These are phyloP conservation scores for Drosera spatulata DNA, from an alignment of 179 eudicot genomes.

Conservation along the genomic window DNA sequence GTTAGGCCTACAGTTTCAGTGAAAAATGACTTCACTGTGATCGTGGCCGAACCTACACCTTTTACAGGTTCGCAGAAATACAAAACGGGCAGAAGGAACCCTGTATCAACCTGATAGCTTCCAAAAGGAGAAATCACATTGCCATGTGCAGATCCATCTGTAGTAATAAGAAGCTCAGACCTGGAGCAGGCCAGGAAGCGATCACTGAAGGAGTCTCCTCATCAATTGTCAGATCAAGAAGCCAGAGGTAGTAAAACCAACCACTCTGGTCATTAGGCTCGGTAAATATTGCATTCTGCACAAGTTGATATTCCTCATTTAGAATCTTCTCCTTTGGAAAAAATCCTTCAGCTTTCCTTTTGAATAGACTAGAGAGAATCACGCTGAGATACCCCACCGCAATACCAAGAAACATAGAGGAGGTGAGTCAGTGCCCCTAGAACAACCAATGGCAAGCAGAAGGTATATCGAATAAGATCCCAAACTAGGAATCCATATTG, in stretches of 20 bases:
- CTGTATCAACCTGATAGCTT: constrained; percentile 14
- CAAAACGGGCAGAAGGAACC: constrained; percentile 46
- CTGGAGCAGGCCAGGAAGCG: constrained; percentile 70
- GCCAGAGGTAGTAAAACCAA: constrained; percentile 98
- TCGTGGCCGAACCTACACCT: constrained; percentile 54
- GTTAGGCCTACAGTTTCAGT: constrained; percentile 20
- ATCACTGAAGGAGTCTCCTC: constrained; percentile 36
- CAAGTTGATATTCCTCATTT: constrained; percentile 66
- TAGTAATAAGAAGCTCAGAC: constrained; percentile 27
- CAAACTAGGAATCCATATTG: too few relatives aligned
- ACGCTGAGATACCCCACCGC: constrained; percentile 27
- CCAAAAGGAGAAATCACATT: constrained; percentile 15
- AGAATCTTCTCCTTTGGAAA: constrained; percentile 56
- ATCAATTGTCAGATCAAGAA: constrained; percentile 62
- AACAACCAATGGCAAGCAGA: too few relatives aligned
- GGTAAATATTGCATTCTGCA: constrained; percentile 81
- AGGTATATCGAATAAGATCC: too few relatives aligned
- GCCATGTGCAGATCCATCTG: constrained; percentile 16
- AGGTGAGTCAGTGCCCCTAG: too few relatives aligned
- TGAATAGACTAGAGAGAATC: constrained; percentile 52
- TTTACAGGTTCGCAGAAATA: constrained; percentile 62
- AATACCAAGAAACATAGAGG: not conserved
- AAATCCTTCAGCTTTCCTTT: constrained; percentile 43
- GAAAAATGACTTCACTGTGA: constrained; percentile 34
- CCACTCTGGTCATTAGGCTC: constrained; percentile 98